Evolutionary conservation across 2,329 filamentous ascomycete species (phyloP), one percentile per base, ranked within the genome.

Genomic region (Stachybotrys chartarum): DNA sequence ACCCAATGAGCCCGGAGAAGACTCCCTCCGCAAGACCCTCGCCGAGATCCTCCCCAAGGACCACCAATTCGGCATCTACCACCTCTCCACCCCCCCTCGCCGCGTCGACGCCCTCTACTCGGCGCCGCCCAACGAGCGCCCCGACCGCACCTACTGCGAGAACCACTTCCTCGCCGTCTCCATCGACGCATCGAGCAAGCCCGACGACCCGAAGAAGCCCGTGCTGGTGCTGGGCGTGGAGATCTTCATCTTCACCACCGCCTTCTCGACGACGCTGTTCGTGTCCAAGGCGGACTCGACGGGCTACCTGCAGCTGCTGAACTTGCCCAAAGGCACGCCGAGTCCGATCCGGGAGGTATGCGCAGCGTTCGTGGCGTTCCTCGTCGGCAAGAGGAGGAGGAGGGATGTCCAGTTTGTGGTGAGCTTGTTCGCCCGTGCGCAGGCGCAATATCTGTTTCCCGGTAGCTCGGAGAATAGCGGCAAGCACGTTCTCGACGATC

Each of bases 261-360:
- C 83, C 50, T 81, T 83, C 63, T 82, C 91, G 30, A 96, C 88
- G 1, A 97, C 90, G 5, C 81, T 97, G 54, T 99, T 99, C 69
- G 87, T 99, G 30, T 93, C 92, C 59, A 99, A 99, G 72, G 94
- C 94, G 51, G 94, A 99, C 73, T 97, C 94, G 10, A 97, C 93
- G 0, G 94, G 95, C 30, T 95, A 91, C 67, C 75, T 97, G 10
- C 78, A 85, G 61, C 77, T 87, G 2, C 75, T 92, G 42, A 74
- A 81, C 17, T 75, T 89, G 0, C 81, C 85, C 16, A 81, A 75
- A 61, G 78, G 81, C n/a, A 76, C 79, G 0, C 77, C 82, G 0
- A 94, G 90, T 4, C 91, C 91, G 0, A 80, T 96, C 52, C 84
- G 88, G 59, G 78, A 84, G 35, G 81, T 95, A 49, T 87, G 86